Percentiles rank a stretch among this genome's conserved stretches.
Conservation (phyloP, 2,329 filamentous ascomycete species). For the Aspergillus neotritici region DNA sequence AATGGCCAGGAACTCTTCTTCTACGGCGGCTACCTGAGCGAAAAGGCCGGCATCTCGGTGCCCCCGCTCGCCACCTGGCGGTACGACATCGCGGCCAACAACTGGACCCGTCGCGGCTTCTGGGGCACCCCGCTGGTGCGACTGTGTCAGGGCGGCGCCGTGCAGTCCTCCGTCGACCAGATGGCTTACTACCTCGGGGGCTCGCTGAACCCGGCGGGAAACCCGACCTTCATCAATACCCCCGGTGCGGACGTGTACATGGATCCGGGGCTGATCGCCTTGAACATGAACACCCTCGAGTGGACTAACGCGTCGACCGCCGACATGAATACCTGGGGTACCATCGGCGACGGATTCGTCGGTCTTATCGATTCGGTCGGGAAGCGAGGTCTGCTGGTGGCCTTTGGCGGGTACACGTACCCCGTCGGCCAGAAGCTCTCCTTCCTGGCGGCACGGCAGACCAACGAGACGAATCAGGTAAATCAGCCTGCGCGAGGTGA, state of each 20-base stretch:
- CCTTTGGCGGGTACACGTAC: slow-evolving; percentile 8
- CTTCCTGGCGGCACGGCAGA: slow-evolving; percentile 1
- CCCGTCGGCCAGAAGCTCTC: slow-evolving; percentile 4
- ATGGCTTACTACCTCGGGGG: slow-evolving; percentile 7
- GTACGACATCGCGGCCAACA: slow-evolving; percentile 2
- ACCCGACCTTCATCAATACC: slow-evolving; percentile 3
- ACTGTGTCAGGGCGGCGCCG: slow-evolving; percentile 1
- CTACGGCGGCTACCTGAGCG: slow-evolving; percentile 6
- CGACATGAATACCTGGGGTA: slow-evolving; percentile 3
- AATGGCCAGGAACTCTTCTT: slow-evolving; percentile 4
- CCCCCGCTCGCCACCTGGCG: slow-evolving; percentile 7
- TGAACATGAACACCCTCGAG: slow-evolving; percentile 1
- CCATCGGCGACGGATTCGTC: slow-evolving; percentile 5
- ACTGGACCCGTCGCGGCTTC: slow-evolving; percentile 4
- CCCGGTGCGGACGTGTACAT: slow-evolving; percentile 2
- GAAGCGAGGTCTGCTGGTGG: slow-evolving; percentile 4
- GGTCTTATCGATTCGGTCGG: slow-evolving; percentile 5
- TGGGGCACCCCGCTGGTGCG: slow-evolving; percentile 1
- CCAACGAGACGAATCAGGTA: not conserved
- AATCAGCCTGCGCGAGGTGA: not conserved
- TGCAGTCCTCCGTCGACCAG: slow-evolving; percentile 1
- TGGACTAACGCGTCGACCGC: slow-evolving; percentile 6
- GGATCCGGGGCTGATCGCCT: not conserved
- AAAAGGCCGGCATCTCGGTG: not conserved
- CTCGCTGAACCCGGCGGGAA: slow-evolving; percentile 1